phyloP scores from a whole-genome alignment of 2,329 filamentous ascomycete species.

The Rhytidhysteron rufulum region DNA sequence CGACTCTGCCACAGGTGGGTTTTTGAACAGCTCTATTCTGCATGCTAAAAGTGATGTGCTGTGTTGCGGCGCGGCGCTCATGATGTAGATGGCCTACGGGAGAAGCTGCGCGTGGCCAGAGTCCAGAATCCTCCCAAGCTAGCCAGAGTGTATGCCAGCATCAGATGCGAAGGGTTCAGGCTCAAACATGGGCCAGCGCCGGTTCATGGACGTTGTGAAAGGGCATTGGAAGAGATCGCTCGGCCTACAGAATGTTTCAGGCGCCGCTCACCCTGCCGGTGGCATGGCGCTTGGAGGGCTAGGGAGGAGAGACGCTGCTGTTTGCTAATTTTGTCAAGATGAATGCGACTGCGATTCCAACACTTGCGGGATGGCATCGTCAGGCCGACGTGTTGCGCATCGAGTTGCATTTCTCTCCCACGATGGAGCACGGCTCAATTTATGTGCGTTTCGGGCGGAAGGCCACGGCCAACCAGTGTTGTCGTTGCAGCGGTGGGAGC shows the following conservation, averaged over 20 bases:
- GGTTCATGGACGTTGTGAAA: too few species aligned
- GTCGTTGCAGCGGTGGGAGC: slow-evolving; percentile 13
- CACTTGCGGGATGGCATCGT: slow-evolving; percentile 5
- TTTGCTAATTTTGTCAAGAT: slow-evolving; percentile 15
- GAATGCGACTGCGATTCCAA: slow-evolving; percentile 14
- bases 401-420: slow-evolving; percentile 24
- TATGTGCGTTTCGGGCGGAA: slow-evolving; percentile 1
- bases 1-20: too few species aligned
- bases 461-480: slow-evolving; percentile 13
- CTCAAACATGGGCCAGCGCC: too few species aligned
- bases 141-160: too few species aligned
- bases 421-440: slow-evolving; percentile 13
- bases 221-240: neutral
- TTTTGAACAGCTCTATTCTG: too few species aligned
- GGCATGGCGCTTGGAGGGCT: slow-evolving; percentile 1
- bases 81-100: too few species aligned
- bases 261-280: slow-evolving; percentile 2
- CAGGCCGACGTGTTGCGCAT: slow-evolving; percentile 16
- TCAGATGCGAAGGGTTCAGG: too few species aligned
- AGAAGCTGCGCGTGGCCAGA: too few species aligned
- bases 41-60: too few species aligned
- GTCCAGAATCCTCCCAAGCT: too few species aligned
- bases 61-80: too few species aligned
- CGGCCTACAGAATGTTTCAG: slow-evolving; percentile 1
- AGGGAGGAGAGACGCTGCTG: neutral